These are phyloP conservation scores for Prunus salicina DNA, from an alignment of 306 rosid species.

Conservation along the genomic window DNA sequence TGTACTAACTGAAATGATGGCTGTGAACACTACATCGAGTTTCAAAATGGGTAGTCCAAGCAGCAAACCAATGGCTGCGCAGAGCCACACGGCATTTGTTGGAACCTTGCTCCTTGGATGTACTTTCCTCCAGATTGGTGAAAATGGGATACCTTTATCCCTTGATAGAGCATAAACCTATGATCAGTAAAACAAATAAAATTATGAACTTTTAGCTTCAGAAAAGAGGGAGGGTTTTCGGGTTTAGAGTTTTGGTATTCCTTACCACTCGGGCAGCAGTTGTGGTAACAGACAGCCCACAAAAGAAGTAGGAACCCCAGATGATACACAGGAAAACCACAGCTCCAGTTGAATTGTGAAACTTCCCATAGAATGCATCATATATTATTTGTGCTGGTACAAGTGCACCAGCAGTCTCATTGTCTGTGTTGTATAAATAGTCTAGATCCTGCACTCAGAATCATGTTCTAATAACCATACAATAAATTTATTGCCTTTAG, in stretches of 20 bases:
- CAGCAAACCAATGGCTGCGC: slow-evolving; percentile 20
- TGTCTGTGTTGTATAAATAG: slow-evolving; percentile 19
- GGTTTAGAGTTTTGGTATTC: neutral
- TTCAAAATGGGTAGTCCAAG: slow-evolving; percentile 29
- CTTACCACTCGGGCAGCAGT: slow-evolving; percentile 27
- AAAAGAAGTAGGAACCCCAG: slow-evolving; percentile 29
- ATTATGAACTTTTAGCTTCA: neutral
- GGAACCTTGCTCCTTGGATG: slow-evolving; percentile 23
- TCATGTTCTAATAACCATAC: neutral
- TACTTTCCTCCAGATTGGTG: slow-evolving; percentile 21
- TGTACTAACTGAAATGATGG: slow-evolving; percentile 23
- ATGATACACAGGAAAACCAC: slow-evolving; percentile 20
- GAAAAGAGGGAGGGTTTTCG: neutral
- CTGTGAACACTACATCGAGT: slow-evolving; percentile 16
- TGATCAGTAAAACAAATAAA: neutral
- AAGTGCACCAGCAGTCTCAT: slow-evolving; percentile 27
- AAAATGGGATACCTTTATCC: slow-evolving; percentile 21
- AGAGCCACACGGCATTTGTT: slow-evolving; percentile 26
- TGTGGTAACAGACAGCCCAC: slow-evolving; percentile 19
- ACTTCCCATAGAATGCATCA: slow-evolving; percentile 30
- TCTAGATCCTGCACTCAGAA: slow-evolving; percentile 16
- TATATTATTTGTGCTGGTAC: slow-evolving; percentile 27
- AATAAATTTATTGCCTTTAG: neutral
- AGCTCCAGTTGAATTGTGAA: slow-evolving; percentile 24
- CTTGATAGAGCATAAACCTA: slow-evolving; percentile 26